Percentiles rank a stretch among this genome's conserved stretches.
Evolutionary conservation across 176 grass and related monocot species (phyloP).

Genomic region (Carex littledalei): DNA sequence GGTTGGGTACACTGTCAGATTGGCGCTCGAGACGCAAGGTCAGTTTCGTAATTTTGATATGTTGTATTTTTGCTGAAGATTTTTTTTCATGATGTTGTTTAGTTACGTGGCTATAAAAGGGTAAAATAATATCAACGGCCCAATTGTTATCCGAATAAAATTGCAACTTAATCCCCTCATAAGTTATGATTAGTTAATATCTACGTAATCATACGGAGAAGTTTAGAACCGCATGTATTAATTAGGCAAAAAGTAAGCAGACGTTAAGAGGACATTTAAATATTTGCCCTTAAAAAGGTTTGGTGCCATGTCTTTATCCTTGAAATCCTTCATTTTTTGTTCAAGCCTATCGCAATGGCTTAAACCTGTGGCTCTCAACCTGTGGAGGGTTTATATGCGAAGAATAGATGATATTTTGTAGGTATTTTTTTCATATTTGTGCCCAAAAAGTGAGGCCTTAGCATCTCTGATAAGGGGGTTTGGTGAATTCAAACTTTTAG

Average conservation of each 20-base stretch:
- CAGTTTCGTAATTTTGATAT: conserved; percentile 4
- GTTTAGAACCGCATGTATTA: not conserved
- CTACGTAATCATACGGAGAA: not conserved
- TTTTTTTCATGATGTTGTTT: not conserved
- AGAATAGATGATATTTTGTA: not conserved
- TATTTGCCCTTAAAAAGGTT: not conserved
- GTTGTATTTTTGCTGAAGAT: not conserved
- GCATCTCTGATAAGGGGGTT: not conserved
- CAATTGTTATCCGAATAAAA: conserved; percentile 9
- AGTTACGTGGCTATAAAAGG: not conserved
- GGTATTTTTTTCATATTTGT: conserved; percentile 1
- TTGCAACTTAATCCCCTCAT: not conserved
- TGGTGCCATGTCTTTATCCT: not conserved
- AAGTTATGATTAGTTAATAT: not conserved
- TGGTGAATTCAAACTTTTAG: not conserved
- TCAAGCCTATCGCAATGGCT: not conserved
- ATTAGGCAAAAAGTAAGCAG: not conserved
- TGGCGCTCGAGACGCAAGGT: conserved; percentile 94
- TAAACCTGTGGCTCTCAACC: too few relatives aligned
- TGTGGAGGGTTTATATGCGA: not conserved
- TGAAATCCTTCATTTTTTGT: not conserved
- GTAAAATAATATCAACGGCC: not conserved
- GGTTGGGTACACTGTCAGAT: conserved; percentile 77
- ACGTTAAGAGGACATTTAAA: not conserved
- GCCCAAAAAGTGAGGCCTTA: not conserved